Evolutionary conservation across 768 basidiomycete species (phyloP).

Genomic region (Xanthoconium stramineum): DNA sequence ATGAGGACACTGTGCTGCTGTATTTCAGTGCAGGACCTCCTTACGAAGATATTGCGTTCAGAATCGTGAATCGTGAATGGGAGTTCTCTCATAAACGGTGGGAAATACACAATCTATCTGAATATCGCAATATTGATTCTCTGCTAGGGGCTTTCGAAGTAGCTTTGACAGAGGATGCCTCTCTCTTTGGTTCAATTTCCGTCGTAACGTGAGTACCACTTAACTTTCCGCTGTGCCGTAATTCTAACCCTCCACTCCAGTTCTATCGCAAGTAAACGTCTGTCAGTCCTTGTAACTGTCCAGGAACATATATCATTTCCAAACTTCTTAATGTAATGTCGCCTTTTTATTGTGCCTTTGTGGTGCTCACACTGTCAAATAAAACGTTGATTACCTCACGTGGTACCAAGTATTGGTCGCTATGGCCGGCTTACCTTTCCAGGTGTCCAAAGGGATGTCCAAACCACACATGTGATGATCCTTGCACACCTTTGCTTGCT

Average conservation of each 20-base stretch:
- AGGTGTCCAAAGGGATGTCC: neutral
- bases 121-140: conserved; percentile 10
- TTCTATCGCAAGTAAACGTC: conserved; percentile 73
- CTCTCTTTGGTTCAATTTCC: conserved; percentile 95
- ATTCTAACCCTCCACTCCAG: conserved; percentile 36
- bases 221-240: conserved; percentile 8
- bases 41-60: conserved; percentile 98
- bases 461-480: conserved; percentile 1
- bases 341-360: conserved; percentile 5
- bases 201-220: conserved; percentile 70
- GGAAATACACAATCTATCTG: conserved; percentile 8
- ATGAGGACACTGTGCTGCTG: conserved; percentile 91
- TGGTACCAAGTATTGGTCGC: conserved; percentile 4
- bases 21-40: conserved; percentile 97
- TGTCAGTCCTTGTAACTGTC: conserved; percentile 16
- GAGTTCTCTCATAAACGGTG: conserved; percentile 97
- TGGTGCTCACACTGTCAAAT: conserved; percentile 17
- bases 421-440: conserved; percentile 15
- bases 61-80: conserved; percentile 97
- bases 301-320: conserved; percentile 19
- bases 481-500: conserved; percentile 8
- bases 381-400: conserved; percentile 3
- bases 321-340: conserved; percentile 30
- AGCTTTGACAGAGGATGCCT: conserved; percentile 97
- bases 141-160: conserved; percentile 83